These are phyloP conservation scores for Cryptosporidium muris DNA, from an alignment of 169 alveolate genomes.

Conservation along the genomic window DNA sequence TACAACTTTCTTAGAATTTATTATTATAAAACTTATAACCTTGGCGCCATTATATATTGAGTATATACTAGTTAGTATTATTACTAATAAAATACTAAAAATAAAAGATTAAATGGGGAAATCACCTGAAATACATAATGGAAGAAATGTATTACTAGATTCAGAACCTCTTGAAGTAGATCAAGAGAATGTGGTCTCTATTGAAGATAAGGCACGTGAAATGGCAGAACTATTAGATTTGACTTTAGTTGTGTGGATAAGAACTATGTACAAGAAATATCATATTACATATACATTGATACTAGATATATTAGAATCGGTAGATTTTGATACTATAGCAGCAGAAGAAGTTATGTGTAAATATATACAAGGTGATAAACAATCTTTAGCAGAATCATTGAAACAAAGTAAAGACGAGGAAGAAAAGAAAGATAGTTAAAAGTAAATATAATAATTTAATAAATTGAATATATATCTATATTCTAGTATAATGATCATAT, in stretches of 20 bases:
- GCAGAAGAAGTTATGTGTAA: slow-evolving; percentile 33
- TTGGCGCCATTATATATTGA: background rate
- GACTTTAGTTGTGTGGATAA: slow-evolving; percentile 59
- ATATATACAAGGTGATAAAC: no score
- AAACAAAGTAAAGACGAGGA: background rate
- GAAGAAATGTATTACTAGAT: slow-evolving; percentile 14
- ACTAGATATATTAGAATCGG: slow-evolving; percentile 12
- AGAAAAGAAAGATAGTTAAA: background rate
- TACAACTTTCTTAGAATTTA: no score
- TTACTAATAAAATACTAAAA: background rate
- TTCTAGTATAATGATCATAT: background rate
- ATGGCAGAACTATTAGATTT: slow-evolving; percentile 39
- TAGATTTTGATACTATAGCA: slow-evolving; percentile 17
- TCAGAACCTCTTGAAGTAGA: background rate
- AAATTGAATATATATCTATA: background rate
- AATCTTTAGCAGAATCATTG: no score
- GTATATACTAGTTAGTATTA: background rate
- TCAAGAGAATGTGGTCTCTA: background rate
- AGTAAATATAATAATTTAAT: background rate
- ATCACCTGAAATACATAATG: background rate
- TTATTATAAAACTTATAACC: no score
- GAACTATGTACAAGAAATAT: slow-evolving; percentile 39
- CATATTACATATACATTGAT: slow-evolving; percentile 18
- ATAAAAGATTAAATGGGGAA: background rate
- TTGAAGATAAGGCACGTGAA: background rate